Percentiles rank a stretch among this genome's conserved stretches.
Evolutionary conservation across 2,329 filamentous ascomycete species (phyloP).

Genomic region (Penicillium sp.): DNA sequence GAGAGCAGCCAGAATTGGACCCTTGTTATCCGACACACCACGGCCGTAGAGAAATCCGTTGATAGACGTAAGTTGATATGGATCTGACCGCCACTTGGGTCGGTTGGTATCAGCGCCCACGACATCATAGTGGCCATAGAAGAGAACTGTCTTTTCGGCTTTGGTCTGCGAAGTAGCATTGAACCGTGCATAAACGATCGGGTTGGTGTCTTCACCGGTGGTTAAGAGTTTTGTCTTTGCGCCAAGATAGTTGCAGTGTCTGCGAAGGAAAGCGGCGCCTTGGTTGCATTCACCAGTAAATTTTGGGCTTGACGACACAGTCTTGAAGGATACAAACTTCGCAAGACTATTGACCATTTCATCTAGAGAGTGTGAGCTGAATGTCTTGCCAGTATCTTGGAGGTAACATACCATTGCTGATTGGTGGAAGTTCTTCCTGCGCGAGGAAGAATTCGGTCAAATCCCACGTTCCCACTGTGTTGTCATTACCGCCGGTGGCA

Average conservation of each 20-base stretch:
- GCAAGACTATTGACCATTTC: constrained; percentile 63
- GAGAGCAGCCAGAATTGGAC: constrained; percentile 85
- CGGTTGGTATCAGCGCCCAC: constrained; percentile 80
- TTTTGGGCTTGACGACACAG: constrained; percentile 77
- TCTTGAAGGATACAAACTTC: constrained; percentile 87
- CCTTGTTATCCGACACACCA: constrained; percentile 97
- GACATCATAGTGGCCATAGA: constrained; percentile 98
- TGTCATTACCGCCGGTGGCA: constrained; percentile 90
- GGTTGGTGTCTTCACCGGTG: constrained; percentile 72
- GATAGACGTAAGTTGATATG: constrained; percentile 80
- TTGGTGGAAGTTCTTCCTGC: constrained; percentile 44
- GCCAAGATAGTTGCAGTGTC: constrained; percentile 85
- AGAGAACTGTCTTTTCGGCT: constrained; percentile 77
- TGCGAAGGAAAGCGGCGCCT: constrained; percentile 83
- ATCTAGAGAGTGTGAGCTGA: constrained; percentile 39
- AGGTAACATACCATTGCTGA: constrained; percentile 49
- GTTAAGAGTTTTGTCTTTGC: constrained; percentile 87
- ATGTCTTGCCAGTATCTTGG: not conserved
- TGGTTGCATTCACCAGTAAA: constrained; percentile 88
- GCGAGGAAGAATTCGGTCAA: constrained; percentile 53
- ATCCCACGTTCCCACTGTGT: constrained; percentile 83
- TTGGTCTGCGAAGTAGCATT: constrained; percentile 62
- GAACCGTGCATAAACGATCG: constrained; percentile 89
- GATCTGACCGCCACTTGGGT: constrained; percentile 78
- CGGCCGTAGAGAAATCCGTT: constrained; percentile 93